Evolutionary conservation across 768 basidiomycete species (phyloP), one percentile per base, ranked within the genome.

Genomic region (Favolaschia claudopus): DNA sequence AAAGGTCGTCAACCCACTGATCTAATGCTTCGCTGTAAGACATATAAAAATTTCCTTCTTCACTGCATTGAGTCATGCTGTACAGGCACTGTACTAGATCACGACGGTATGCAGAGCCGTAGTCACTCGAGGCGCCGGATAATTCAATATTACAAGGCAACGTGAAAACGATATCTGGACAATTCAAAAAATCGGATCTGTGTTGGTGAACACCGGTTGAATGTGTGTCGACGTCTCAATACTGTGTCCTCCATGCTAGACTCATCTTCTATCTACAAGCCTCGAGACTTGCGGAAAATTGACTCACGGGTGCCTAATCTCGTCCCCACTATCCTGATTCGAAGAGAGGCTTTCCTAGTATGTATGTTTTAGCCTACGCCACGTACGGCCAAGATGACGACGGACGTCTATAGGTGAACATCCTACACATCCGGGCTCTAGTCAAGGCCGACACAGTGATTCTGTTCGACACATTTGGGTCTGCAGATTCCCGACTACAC

Each of bases 221-320:
- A 96, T 79, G 95, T 97, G 79, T 78, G 91, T 75, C 37, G 43
- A 40, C 59, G 55, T 59, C 67, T 55, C 58, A 28, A 22, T 65
- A 49, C 38, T 33, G 24, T 39, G 64, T 60, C n/a, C 47, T 70
- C 65, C 71, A 59, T 48, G 46, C 27, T 19, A 44, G 56, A 62
- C 58, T 62, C 47, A 67, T 40, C 53, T 55, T 54, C 60, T 59
- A 22, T 46, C 31, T 28, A 25, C 22, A 17, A 96, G 93, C 91
- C 94, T 66, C 91, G 96, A 81, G 96, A 99, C 79, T 82, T 99
- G 22, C 89, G 96, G 53, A 96, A 97, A 80, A 92, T 99, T 65
- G 96, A 99, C 77, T 95, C 93, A 3, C 83, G 93, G 65, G 85
- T 95, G 64, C 95, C 96, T 32, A 97, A 96, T 74, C 86, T 96